phyloP scores from a whole-genome alignment of 1,284 basidiomycete species.

The Trametes sp. region DNA sequence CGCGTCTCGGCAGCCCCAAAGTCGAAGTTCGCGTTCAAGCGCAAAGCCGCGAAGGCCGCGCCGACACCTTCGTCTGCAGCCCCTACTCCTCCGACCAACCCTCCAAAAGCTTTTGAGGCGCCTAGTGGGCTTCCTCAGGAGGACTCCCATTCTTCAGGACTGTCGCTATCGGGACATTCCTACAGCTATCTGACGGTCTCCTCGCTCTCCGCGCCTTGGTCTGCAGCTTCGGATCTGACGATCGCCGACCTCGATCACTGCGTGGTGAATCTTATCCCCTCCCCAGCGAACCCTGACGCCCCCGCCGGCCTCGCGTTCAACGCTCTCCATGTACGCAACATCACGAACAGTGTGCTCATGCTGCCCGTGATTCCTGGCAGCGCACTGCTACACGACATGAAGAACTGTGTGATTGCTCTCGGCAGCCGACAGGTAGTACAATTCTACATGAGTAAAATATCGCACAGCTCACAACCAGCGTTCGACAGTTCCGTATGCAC shows the following conservation, averaged over 20 bases:
- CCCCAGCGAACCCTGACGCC: slow-evolving; percentile 17
- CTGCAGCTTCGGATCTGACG: slow-evolving; percentile 55
- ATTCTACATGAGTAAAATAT: neutral
- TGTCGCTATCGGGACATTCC: slow-evolving; percentile 31
- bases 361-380: slow-evolving; percentile 73
- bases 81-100: slow-evolving; percentile 28
- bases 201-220: slow-evolving; percentile 37
- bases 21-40: slow-evolving; percentile 77
- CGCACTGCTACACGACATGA: slow-evolving; percentile 69
- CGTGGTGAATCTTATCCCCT: slow-evolving; percentile 67
- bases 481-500: slow-evolving; percentile 81
- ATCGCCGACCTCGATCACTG: slow-evolving; percentile 68
- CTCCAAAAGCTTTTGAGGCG: neutral
- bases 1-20: slow-evolving; percentile 55
- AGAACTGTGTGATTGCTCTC: slow-evolving; percentile 66
- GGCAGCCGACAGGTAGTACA: slow-evolving; percentile 77
- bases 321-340: slow-evolving; percentile 68
- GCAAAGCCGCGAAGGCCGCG: slow-evolving; percentile 49
- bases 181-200: slow-evolving; percentile 34
- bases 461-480: neutral
- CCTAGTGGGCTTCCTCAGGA: neutral
- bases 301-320: slow-evolving; percentile 45
- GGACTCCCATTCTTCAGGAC: slow-evolving; percentile 17
- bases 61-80: neutral
- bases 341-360: slow-evolving; percentile 65